Evolutionary conservation across 768 basidiomycete genomes (phyloP).

Genomic region (Hortiboletus campestris): DNA sequence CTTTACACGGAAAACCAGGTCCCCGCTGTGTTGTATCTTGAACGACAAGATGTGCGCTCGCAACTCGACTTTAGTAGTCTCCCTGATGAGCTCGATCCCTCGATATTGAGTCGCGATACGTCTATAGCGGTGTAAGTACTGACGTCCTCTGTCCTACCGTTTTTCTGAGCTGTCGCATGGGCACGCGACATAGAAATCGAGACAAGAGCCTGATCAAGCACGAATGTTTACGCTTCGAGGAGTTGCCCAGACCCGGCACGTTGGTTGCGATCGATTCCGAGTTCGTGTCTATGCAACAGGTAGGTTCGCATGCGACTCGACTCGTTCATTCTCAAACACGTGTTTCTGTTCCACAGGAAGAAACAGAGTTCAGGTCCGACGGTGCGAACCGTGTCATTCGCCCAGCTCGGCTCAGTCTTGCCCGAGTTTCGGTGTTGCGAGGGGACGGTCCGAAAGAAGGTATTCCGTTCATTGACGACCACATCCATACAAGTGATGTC

Average conservation of each 20-base stretch:
- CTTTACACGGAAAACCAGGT: constrained; percentile 45
- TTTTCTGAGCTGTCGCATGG: background rate
- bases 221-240: constrained; percentile 63
- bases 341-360: constrained; percentile 57
- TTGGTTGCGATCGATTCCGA: constrained; percentile 96
- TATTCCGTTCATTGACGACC: constrained; percentile 94
- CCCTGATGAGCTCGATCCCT: constrained; percentile 64
- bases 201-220: constrained; percentile 75
- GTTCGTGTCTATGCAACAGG: constrained; percentile 96
- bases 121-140: constrained; percentile 76
- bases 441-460: constrained; percentile 81
- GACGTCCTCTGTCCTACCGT: background rate
- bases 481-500: constrained; percentile 93
- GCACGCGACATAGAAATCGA: constrained; percentile 56
- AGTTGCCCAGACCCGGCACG: constrained; percentile 83
- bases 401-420: constrained; percentile 88
- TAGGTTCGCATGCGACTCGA: constrained; percentile 22
- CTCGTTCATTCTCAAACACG: background rate
- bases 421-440: constrained; percentile 90
- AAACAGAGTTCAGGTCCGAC: constrained; percentile 92
- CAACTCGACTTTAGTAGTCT: constrained; percentile 63
- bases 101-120: constrained; percentile 80
- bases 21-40: constrained; percentile 88
- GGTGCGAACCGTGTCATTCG: constrained; percentile 91
- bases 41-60: constrained; percentile 61